Conservation (phyloP, 75 land plant genomes). For the Larix kaempferi region DNA sequence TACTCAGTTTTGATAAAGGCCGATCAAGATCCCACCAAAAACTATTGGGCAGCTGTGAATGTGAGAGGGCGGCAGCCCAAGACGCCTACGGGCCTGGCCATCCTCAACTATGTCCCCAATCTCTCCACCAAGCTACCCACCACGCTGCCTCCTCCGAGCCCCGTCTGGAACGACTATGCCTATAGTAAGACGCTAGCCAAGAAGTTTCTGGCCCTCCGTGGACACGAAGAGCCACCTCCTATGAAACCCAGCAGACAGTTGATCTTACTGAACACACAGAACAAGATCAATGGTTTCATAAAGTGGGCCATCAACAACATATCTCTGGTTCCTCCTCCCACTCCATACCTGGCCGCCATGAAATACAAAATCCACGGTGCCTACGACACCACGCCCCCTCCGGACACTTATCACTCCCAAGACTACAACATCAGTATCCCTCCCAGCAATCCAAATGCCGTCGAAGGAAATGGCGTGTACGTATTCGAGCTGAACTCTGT, state of each 20-base stretch:
- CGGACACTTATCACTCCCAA: conserved; percentile 5
- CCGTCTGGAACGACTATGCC: conserved; percentile 60
- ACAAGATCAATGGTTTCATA: conserved; percentile 34
- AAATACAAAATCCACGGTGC: conserved; percentile 18
- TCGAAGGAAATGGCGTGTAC: conserved; percentile 10
- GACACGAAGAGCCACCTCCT: conserved; percentile 46
- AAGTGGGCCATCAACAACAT: conserved; percentile 73
- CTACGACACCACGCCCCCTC: not conserved
- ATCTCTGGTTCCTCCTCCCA: conserved; percentile 50
- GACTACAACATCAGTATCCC: not conserved
- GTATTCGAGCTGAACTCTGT: not conserved
- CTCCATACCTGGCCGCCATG: conserved; percentile 61
- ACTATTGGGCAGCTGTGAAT: conserved; percentile 70
- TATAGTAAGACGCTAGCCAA: conserved; percentile 15
- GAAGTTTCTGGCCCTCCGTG: conserved; percentile 21
- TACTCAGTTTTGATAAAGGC: conserved; percentile 81
- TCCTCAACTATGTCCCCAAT: conserved; percentile 49
- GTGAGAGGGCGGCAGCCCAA: conserved; percentile 72
- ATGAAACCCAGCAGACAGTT: conserved; percentile 28
- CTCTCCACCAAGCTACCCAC: conserved; percentile 35
- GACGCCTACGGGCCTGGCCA: conserved; percentile 63
- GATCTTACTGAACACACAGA: conserved; percentile 69
- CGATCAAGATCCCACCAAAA: conserved; percentile 48
- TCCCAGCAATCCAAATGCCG: conserved; percentile 8
- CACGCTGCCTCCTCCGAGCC: conserved; percentile 42